Evolutionary conservation across 2,329 filamentous ascomycete genomes (phyloP).

Genomic region (Penicillium sp.): DNA sequence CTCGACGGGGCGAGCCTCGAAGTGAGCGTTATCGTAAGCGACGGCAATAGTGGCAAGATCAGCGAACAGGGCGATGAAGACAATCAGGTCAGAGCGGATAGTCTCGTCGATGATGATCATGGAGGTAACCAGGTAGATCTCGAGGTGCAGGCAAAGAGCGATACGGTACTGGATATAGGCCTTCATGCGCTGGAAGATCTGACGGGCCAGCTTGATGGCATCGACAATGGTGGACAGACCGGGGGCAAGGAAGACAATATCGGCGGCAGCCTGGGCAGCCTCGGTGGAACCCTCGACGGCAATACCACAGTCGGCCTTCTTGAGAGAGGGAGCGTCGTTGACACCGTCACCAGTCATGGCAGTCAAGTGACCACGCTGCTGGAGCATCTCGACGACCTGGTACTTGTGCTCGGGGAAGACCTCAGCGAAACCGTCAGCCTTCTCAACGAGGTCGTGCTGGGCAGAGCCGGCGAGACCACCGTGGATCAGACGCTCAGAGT

Average conservation of each 20-base stretch:
- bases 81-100: conserved; percentile 70
- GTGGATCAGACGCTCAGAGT: conserved; percentile 75
- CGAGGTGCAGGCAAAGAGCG: conserved; percentile 71
- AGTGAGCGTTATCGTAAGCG: conserved; percentile 78
- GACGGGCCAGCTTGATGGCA: conserved; percentile 72
- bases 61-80: conserved; percentile 78
- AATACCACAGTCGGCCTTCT: conserved; percentile 75
- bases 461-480: conserved; percentile 72
- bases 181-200: conserved; percentile 80
- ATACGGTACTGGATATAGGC: conserved; percentile 77
- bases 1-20: conserved; percentile 72
- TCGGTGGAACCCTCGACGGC: conserved; percentile 72
- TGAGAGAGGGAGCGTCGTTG: conserved; percentile 72
- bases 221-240: conserved; percentile 71
- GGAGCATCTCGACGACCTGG: conserved; percentile 74
- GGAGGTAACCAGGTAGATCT: conserved; percentile 74
- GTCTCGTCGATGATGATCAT: conserved; percentile 82
- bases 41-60: conserved; percentile 78
- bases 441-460: conserved; percentile 75
- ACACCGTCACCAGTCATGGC: conserved; percentile 78
- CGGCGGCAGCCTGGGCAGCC: conserved; percentile 70
- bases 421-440: conserved; percentile 72
- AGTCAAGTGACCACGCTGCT: conserved; percentile 71
- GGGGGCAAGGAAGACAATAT: conserved; percentile 74
- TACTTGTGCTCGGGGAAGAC: conserved; percentile 78